Evolutionary conservation across 306 rosid species (phyloP).

Genomic region (Cajanus cajan): DNA sequence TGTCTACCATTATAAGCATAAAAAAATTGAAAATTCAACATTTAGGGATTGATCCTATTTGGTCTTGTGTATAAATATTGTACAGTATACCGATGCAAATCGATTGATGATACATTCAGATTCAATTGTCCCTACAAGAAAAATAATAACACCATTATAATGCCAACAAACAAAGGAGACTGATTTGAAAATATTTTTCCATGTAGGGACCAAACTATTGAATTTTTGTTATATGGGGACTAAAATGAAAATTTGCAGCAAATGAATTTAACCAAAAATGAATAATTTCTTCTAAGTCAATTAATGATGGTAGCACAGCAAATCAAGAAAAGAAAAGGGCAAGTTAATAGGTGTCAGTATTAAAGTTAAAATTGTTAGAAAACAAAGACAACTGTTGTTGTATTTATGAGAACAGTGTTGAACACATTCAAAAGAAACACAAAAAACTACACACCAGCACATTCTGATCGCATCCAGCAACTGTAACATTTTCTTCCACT

Average conservation of each 20-base stretch:
- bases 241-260: not conserved
- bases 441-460: slow-evolving; percentile 46
- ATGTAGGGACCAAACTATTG: too few species aligned
- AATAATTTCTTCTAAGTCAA: not conserved
- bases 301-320: not conserved
- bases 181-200: too few species aligned
- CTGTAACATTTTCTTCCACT: slow-evolving; percentile 30
- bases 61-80: too few species aligned
- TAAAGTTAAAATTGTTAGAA: not conserved
- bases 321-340: not conserved
- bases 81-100: too few species aligned
- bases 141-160: too few species aligned
- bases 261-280: not conserved
- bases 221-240: too few species aligned
- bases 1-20: too few species aligned
- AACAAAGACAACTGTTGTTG: not conserved
- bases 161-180: too few species aligned
- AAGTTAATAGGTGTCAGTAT: not conserved
- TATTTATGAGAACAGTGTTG: not conserved
- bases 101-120: too few species aligned
- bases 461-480: slow-evolving; percentile 20
- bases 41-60: too few species aligned
- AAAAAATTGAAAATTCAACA: too few species aligned
- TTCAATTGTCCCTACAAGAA: too few species aligned
- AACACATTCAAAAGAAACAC: not conserved